Percentiles rank a stretch among this genome's conserved stretches.
These are phyloP conservation scores for Rhodotorula graminis DNA, from an alignment of 768 basidiomycete genomes.

Conservation along the genomic window DNA sequence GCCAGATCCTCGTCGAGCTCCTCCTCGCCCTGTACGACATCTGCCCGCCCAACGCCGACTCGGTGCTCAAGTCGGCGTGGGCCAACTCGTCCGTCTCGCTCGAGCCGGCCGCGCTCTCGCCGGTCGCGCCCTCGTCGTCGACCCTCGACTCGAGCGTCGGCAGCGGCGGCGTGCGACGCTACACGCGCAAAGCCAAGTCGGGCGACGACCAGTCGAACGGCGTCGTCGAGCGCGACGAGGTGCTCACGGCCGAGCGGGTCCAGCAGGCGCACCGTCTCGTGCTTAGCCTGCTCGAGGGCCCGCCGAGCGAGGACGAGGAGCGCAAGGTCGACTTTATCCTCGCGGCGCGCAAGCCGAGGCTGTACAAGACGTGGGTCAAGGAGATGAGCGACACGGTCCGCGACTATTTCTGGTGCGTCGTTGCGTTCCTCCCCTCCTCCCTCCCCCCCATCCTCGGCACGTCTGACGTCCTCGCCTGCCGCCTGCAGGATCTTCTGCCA, in stretches of 20 bases:
- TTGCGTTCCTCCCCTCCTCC: not conserved
- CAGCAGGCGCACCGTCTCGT: slow-evolving; percentile 29
- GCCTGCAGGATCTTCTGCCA: slow-evolving; percentile 89
- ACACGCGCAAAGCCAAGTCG: slow-evolving; percentile 27
- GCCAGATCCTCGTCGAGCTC: slow-evolving; percentile 85
- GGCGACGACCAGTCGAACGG: not conserved
- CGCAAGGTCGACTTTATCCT: slow-evolving; percentile 48
- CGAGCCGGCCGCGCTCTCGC: slow-evolving; percentile 2
- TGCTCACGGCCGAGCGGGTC: slow-evolving; percentile 25
- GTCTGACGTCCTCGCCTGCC: slow-evolving; percentile 48
- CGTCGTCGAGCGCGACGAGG: slow-evolving; percentile 21
- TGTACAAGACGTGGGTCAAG: slow-evolving; percentile 74
- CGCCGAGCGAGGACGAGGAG: slow-evolving; percentile 40
- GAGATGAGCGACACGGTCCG: slow-evolving; percentile 84
- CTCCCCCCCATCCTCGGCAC: too few relatives aligned
- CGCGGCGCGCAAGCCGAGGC: slow-evolving; percentile 50
- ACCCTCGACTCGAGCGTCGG: slow-evolving; percentile 1
- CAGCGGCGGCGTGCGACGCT: slow-evolving; percentile 21
- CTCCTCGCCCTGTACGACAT: slow-evolving; percentile 82
- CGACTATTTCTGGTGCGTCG: slow-evolving; percentile 55
- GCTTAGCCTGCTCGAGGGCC: slow-evolving; percentile 35
- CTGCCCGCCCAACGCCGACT: slow-evolving; percentile 62
- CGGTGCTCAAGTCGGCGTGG: slow-evolving; percentile 39
- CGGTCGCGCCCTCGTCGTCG: slow-evolving; percentile 35
- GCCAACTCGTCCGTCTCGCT: slow-evolving; percentile 26